These are phyloP conservation scores for Sclerotinia subarctica DNA, from an alignment of 2,329 filamentous ascomycete genomes.

Conservation along the genomic window DNA sequence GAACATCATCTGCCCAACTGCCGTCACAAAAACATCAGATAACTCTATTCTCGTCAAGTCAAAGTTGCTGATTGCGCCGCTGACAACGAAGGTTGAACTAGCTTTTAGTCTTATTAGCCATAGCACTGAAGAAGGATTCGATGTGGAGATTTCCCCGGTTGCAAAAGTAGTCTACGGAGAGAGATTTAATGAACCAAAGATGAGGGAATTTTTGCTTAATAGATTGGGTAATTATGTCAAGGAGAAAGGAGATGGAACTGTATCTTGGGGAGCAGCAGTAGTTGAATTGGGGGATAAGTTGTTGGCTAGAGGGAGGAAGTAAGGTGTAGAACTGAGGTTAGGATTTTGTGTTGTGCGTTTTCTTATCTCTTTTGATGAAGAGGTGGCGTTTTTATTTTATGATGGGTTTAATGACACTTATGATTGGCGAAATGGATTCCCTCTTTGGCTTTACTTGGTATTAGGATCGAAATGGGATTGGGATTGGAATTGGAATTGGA, in stretches of 20 bases:
- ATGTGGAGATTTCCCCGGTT: conserved; percentile 51
- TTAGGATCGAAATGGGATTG: too few relatives aligned
- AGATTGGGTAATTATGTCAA: conserved; percentile 44
- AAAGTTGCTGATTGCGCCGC: conserved; percentile 58
- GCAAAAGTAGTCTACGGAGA: conserved; percentile 74
- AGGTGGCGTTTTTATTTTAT: neutral
- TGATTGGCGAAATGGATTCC: neutral
- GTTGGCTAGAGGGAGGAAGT: conserved; percentile 55
- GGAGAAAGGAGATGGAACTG: conserved; percentile 36
- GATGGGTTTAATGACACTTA: neutral
- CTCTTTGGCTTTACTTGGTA: too few relatives aligned
- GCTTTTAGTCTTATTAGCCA: conserved; percentile 53
- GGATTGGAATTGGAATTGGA: neutral
- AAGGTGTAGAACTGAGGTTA: conserved; percentile 23
- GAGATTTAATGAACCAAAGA: conserved; percentile 70
- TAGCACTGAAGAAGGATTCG: conserved; percentile 48
- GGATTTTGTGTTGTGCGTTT: conserved; percentile 25
- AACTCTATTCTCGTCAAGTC: conserved; percentile 60
- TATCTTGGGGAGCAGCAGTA: conserved; percentile 53
- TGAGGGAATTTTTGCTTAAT: conserved; percentile 65
- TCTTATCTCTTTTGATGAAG: neutral
- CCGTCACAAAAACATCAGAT: conserved; percentile 61
- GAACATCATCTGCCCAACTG: conserved; percentile 62
- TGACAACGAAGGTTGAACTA: conserved; percentile 68
- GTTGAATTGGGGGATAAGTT: conserved; percentile 55